Conservation (phyloP, 2,329 filamentous ascomycete genomes). For the Acephala macrosclerotiorum region DNA sequence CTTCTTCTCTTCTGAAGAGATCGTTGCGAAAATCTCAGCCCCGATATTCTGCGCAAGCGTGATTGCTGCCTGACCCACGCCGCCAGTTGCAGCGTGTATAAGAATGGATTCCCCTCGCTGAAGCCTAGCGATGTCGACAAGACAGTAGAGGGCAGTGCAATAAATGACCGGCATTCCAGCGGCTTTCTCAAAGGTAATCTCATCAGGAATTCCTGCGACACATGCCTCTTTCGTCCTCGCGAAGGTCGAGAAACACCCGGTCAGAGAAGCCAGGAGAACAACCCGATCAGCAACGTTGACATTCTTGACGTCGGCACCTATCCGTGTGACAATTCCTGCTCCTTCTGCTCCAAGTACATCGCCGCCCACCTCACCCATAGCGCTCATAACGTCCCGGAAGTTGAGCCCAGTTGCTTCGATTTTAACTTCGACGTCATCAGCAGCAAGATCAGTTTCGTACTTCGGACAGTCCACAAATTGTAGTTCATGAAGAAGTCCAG, state of each 20-base stretch:
- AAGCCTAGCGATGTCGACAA: slow-evolving; percentile 50
- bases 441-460: slow-evolving; percentile 16
- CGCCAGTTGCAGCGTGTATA: slow-evolving; percentile 33
- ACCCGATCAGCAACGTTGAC: no score
- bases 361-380: slow-evolving; percentile 38
- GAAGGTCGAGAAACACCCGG: no score
- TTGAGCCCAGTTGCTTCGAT: slow-evolving; percentile 49
- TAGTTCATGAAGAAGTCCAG: slow-evolving; percentile 29
- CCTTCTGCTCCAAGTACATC: slow-evolving; percentile 22
- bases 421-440: slow-evolving; percentile 48
- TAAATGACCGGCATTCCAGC: slow-evolving; percentile 51
- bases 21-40: slow-evolving; percentile 52
- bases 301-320: slow-evolving; percentile 19
- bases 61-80: slow-evolving; percentile 38
- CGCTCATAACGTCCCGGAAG: slow-evolving; percentile 51
- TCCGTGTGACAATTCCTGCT: slow-evolving; percentile 23
- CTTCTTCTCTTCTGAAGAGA: slow-evolving; percentile 48
- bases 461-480: slow-evolving; percentile 17
- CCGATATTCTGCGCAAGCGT: slow-evolving; percentile 42
- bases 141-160: slow-evolving; percentile 52
- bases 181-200: slow-evolving; percentile 45
- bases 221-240: no score
- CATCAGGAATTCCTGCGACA: no score
- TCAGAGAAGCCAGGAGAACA: no score
- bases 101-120: slow-evolving; percentile 41